Conservation (phyloP, 2,329 filamentous ascomycete species). For the Davidsoniella australis region DNA sequence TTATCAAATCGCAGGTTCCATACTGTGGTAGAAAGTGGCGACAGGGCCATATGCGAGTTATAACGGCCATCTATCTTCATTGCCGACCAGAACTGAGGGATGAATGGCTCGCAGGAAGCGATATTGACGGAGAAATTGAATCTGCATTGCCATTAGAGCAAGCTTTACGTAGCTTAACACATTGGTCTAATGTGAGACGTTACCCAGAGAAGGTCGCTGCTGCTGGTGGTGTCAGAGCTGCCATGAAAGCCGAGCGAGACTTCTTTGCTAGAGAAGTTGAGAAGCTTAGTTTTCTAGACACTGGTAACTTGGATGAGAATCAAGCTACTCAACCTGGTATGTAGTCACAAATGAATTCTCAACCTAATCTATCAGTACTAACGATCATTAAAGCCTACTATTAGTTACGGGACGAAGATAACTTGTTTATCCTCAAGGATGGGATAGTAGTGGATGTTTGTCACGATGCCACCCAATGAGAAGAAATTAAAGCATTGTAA, state of each 20-base stretch:
- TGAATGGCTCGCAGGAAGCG: conserved; percentile 82
- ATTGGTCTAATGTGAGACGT: conserved; percentile 78
- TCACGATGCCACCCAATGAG: no score
- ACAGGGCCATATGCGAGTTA: conserved; percentile 95
- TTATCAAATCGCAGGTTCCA: conserved; percentile 97
- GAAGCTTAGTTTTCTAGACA: conserved; percentile 37
- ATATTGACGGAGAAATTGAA: conserved; percentile 87
- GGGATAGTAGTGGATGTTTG: no score
- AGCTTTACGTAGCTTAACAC: conserved; percentile 70
- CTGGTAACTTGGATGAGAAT: conserved; percentile 2
- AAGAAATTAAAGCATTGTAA: no score
- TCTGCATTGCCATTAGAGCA: conserved; percentile 85
- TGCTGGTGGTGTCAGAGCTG: conserved; percentile 20
- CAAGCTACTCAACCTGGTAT: background rate
- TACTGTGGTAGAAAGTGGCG: conserved; percentile 98
- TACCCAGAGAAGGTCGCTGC: conserved; percentile 64
- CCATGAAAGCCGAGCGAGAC: conserved; percentile 35
- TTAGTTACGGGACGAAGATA: no score
- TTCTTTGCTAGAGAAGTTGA: conserved; percentile 67
- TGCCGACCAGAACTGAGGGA: conserved; percentile 84
- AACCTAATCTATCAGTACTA: no score
- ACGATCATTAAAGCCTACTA: no score
- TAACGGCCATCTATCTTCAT: conserved; percentile 89
- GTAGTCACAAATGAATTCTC: no score
- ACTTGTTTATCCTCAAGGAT: no score